A percentile compares a stretch with the other conserved stretches of the same genome.
These are phyloP conservation scores for Tetrahymena thermophila DNA, from an alignment of 73 alveolate species.

Conservation along the genomic window DNA sequence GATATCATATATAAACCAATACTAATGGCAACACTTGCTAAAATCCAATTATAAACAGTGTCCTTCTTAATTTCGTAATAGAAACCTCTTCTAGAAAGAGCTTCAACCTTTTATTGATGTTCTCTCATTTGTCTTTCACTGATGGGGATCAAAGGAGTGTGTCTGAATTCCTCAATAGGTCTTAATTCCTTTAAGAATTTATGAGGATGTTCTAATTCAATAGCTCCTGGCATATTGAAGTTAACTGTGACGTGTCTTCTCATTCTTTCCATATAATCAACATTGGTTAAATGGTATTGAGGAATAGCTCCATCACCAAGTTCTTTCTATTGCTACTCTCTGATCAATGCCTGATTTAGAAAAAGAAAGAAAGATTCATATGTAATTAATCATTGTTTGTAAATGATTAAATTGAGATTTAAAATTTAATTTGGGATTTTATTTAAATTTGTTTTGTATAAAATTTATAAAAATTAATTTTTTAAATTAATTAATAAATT, in stretches of 20 bases:
- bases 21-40: background rate
- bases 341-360: background rate
- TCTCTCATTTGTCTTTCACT: slow-evolving; percentile 55
- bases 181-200: slow-evolving; percentile 56
- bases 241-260: slow-evolving; percentile 37
- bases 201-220: slow-evolving; percentile 71
- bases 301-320: slow-evolving; percentile 71
- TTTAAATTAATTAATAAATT: no score
- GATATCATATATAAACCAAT: slow-evolving; percentile 27
- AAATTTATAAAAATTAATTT: no score
- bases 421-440: background rate
- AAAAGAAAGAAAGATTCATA: background rate
- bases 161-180: slow-evolving; percentile 79
- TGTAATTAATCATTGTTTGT: no score
- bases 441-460: no score
- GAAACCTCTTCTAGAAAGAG: slow-evolving; percentile 59
- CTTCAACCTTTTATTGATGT: slow-evolving; percentile 47
- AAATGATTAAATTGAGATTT: no score
- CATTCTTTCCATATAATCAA: slow-evolving; percentile 46
- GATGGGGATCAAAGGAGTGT: slow-evolving; percentile 76
- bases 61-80: slow-evolving; percentile 63
- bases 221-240: slow-evolving; percentile 74
- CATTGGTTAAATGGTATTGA: slow-evolving; percentile 33
- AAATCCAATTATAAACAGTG: slow-evolving; percentile 39
- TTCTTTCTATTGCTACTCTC: slow-evolving; percentile 47